Conservation (phyloP, 768 basidiomycete genomes). For the Mycena vitilis region DNA sequence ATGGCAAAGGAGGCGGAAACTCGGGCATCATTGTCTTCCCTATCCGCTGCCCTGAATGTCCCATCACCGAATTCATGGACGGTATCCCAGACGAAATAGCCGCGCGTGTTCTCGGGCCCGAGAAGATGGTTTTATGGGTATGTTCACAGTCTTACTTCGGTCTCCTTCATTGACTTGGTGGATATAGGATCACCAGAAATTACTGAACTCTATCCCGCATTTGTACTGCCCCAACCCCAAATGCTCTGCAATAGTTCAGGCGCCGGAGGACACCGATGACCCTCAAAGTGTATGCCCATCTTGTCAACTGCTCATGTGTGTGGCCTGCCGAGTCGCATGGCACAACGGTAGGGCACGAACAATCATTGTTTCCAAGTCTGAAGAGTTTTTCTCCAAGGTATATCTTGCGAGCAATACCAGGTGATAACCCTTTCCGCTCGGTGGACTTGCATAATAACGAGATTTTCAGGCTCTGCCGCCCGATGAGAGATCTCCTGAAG, state of each 20-base stretch:
- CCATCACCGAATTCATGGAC: conserved; percentile 43
- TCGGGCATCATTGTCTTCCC: conserved; percentile 48
- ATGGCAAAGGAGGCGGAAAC: conserved; percentile 43
- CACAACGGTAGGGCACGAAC: conserved; percentile 43
- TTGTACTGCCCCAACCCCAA: conserved; percentile 53
- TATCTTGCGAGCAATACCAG: conserved; percentile 49
- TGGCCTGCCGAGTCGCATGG: conserved; percentile 49
- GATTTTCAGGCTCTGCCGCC: conserved; percentile 46
- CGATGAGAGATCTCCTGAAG: conserved; percentile 53
- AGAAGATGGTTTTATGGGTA: conserved; percentile 51
- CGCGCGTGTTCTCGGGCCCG: conserved; percentile 43
- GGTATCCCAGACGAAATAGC: conserved; percentile 53
- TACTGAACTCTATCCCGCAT: conserved; percentile 48
- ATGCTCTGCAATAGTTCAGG: conserved; percentile 50
- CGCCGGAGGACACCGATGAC: conserved; percentile 47
- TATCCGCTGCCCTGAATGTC: conserved; percentile 53
- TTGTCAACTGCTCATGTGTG: conserved; percentile 48
- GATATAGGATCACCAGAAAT: conserved; percentile 48
- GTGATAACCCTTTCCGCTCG: conserved; percentile 11
- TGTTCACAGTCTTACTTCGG: neutral
- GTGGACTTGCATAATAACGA: conserved; percentile 15
- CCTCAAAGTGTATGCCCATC: conserved; percentile 49
- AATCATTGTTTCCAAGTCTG: neutral
- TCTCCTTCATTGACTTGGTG: conserved; percentile 1
- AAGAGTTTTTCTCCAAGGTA: conserved; percentile 34